Evolutionary conservation across 805 yeast species (phyloP), one percentile per base, ranked within the genome.

Genomic region (Isabelozyma rhagii): DNA sequence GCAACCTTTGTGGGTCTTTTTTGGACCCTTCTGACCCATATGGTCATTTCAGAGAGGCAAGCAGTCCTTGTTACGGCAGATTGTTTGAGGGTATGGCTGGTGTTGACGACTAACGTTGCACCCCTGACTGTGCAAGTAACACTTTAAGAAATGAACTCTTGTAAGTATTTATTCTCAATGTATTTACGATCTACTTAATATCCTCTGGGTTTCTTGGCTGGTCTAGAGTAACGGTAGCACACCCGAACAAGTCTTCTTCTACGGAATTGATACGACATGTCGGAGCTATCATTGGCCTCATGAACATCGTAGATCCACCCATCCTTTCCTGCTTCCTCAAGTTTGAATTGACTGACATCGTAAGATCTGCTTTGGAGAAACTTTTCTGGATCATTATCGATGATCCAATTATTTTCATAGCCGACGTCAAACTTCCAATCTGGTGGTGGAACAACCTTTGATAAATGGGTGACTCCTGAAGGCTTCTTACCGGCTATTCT

Each of bases 371-470:
- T 80, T 0, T 54, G 44, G 5, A 82, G 71, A 85, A 93, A 88
- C 2, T 57, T 58, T 1, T 51, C 54, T 0, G 85, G 83, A 41
- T 79, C 64, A 13, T 59, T 56, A 58, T 90, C 97, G 11, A 84
- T 69, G 45, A 66, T 67, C 97, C 97, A 91, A 9, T 72, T 70
- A 42, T 78, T 76, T 27, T 77, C 79, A 27, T 68, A 66, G 5
- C 69, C 74, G 55, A 66, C 67, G 50, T 81, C 84, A 62, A 83
- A 91, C 51, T 75, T 73, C 97, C 97, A 91, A 11, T 83, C 84
- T 9, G 61, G 53, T 1, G 97, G 97, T 1, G 96, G 84, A 27
- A 61, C 56, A 1, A 91, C 80, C 18, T 82, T 81, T 2, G 72
- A 68, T 17, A 91, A 60, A 34, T 68, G 67, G 15, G 70, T 63